These are phyloP conservation scores for Aaosphaeria pasadenensis DNA, from an alignment of 2,329 filamentous ascomycete species.

Conservation along the genomic window DNA sequence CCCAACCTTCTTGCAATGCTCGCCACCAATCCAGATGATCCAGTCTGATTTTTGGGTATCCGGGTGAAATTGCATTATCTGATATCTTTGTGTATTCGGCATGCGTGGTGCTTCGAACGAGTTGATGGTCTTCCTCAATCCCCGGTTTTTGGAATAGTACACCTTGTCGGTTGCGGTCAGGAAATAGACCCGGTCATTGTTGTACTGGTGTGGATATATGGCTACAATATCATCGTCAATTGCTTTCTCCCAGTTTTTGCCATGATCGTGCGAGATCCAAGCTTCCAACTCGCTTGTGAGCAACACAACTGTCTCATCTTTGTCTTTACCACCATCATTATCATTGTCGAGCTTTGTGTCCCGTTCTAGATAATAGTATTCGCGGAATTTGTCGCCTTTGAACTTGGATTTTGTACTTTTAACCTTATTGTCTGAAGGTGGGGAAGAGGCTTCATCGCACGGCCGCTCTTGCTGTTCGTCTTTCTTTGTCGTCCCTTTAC, in stretches of 20 bases:
- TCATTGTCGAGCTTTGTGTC: constrained; percentile 62
- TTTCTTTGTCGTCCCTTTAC: constrained; percentile 41
- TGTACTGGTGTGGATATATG: constrained; percentile 76
- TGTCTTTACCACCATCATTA: constrained; percentile 58
- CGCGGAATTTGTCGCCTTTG: constrained; percentile 52
- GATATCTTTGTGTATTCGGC: constrained; percentile 48
- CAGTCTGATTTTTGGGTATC: constrained; percentile 69
- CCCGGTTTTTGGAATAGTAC: constrained; percentile 79
- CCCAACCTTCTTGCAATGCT: constrained; percentile 60
- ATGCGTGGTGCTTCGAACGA: constrained; percentile 68
- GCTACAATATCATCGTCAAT: constrained; percentile 65
- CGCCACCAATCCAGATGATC: constrained; percentile 81
- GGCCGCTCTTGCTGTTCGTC: constrained; percentile 63
- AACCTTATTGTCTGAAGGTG: constrained; percentile 64
- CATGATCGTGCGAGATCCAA: constrained; percentile 78
- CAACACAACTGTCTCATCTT: constrained; percentile 72
- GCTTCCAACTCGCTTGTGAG: constrained; percentile 59
- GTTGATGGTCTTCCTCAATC: constrained; percentile 60
- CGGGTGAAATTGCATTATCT: constrained; percentile 76
- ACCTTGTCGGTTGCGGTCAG: constrained; percentile 67
- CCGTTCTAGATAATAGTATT: constrained; percentile 76
- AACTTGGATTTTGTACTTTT: constrained; percentile 61
- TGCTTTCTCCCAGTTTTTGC: constrained; percentile 79
- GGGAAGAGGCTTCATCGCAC: constrained; percentile 61
- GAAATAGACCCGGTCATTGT: constrained; percentile 85